These are phyloP conservation scores for Thymus mandschuricus DNA, from an alignment of 257 asterid species.

Conservation along the genomic window DNA sequence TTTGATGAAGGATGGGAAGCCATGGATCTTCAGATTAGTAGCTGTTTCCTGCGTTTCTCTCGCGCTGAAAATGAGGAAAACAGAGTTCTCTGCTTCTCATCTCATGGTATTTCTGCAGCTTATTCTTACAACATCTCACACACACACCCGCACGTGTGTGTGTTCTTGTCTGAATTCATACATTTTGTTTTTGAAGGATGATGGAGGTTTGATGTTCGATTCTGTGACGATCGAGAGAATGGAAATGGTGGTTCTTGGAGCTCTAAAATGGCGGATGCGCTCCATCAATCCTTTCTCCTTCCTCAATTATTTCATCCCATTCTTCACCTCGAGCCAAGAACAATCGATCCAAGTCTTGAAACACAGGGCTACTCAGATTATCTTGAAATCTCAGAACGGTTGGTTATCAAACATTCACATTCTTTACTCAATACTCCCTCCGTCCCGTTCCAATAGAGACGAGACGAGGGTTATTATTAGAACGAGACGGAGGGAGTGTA, in stretches of 20 bases:
- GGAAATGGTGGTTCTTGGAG: constrained; percentile 71
- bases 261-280: constrained; percentile 77
- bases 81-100: constrained; percentile 45
- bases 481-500: no score
- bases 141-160: neutral
- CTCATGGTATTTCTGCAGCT: constrained; percentile 42
- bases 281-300: constrained; percentile 67
- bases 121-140: neutral
- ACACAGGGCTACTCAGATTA: constrained; percentile 53
- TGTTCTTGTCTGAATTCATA: neutral
- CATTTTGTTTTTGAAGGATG: constrained; percentile 30
- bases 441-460: no score
- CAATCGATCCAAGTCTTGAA: constrained; percentile 49
- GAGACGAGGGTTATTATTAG: no score
- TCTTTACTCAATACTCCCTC: no score
- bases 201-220: constrained; percentile 45
- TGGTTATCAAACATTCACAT: neutral
- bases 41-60: constrained; percentile 67
- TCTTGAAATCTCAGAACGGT: constrained; percentile 66
- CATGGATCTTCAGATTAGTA: constrained; percentile 61
- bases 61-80: constrained; percentile 69
- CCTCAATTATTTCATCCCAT: constrained; percentile 47
- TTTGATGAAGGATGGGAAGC: constrained; percentile 53
- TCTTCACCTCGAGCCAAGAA: constrained; percentile 43
- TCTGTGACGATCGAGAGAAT: constrained; percentile 45